These are phyloP conservation scores for Beauveria medogensis DNA, from an alignment of 2,329 filamentous ascomycete species.

Conservation along the genomic window DNA sequence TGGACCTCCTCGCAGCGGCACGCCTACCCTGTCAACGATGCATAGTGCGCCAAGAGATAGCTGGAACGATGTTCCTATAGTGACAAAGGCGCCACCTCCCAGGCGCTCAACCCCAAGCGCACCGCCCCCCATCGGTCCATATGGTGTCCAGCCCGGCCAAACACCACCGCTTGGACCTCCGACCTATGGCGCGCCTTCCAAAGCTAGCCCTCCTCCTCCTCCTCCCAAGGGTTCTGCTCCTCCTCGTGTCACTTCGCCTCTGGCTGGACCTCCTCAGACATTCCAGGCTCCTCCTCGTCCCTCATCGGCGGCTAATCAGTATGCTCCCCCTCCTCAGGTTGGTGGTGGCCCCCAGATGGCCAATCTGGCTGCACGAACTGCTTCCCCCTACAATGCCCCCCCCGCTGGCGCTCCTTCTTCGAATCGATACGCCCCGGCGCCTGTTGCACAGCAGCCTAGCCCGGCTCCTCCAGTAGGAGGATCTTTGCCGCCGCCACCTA, in stretches of 20 bases:
- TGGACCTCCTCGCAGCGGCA: conserved; percentile 49
- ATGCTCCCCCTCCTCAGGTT: conserved; percentile 46
- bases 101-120: conserved; percentile 67
- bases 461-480: conserved; percentile 33
- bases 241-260: conserved; percentile 65
- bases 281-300: conserved; percentile 49
- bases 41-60: conserved; percentile 60
- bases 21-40: conserved; percentile 62
- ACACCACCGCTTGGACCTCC: conserved; percentile 48
- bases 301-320: conserved; percentile 50
- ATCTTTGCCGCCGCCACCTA: conserved; percentile 32
- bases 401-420: conserved; percentile 61
- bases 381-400: conserved; percentile 81
- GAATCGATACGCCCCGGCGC: conserved; percentile 67
- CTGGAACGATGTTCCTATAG: conserved; percentile 94
- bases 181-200: conserved; percentile 52
- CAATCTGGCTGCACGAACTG: conserved; percentile 60
- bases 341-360: conserved; percentile 44
- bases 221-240: conserved; percentile 73
- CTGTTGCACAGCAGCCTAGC: conserved; percentile 44
- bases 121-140: conserved; percentile 65
- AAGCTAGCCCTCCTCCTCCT: conserved; percentile 66
- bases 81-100: conserved; percentile 63
- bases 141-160: conserved; percentile 54
- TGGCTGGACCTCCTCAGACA: conserved; percentile 46